Evolutionary conservation across 2,329 filamentous ascomycete genomes (phyloP), one percentile per base, ranked within the genome.

Genomic region (Periconia macrospinosa): DNA sequence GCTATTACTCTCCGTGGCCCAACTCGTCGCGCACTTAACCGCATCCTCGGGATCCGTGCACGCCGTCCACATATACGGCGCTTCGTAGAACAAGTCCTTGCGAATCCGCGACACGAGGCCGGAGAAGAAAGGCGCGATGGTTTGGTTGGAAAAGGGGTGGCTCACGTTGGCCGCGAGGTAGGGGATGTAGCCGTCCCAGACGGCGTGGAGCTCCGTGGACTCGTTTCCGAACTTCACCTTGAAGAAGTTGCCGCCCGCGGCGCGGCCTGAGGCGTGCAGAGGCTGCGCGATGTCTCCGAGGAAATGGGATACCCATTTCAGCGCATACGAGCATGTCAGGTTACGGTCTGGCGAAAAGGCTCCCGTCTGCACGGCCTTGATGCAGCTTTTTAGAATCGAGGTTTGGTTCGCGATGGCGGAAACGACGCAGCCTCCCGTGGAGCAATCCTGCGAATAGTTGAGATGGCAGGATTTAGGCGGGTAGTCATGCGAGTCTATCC

Each of bases 321-420:
- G 56, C n/a, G 75, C 74, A 52, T 76, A 70, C 1, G 71, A 72
- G 55, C 74, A 76, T 13, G 69, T 71, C 52, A 72, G 11, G 52
- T 76, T 72, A 33, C 60, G 68, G 43, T 30, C 23, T 23, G 20
- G 14, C 2, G 10, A 17, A 7, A n/a, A 15, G 13, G 18, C 20
- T 6, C 67, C 65, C 43, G 52, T 55, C 49, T 66, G 66, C 20
- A 71, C 67, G 35, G 67, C 57, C 1, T 59, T 45, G 41, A 77
- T 65, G 43, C 75, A 78, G 3, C 57, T 62, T 20, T 58, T 63
- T 17, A 76, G 60, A 56, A 77, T 76, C 2, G 60, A 55, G 2
- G 73, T 76, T 57, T 76, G 74, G 48, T 77, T 78, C 14, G 69
- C 70, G 52, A 78, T 76, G 13, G 75, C 74, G 15, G 69, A 72